Evolutionary conservation across 768 basidiomycete species (phyloP).

Genomic region (Rhodotorula graminis): DNA sequence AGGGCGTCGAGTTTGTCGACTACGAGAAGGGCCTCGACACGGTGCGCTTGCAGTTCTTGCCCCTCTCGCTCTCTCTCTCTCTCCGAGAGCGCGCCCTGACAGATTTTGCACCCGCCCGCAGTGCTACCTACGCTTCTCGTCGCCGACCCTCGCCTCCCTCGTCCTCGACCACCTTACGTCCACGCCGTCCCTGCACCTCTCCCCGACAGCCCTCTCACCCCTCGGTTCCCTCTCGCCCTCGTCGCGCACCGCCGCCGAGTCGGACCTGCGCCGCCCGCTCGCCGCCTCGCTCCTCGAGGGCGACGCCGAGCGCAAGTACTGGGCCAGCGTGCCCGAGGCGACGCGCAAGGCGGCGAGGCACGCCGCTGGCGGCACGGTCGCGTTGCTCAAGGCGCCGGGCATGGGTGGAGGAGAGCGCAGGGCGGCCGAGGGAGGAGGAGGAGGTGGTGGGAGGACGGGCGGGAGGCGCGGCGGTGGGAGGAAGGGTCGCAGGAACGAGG

Average conservation of each 20-base stretch:
- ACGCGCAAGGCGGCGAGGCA: slow-evolving; percentile 19
- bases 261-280: slow-evolving; percentile 21
- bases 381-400: slow-evolving; percentile 16
- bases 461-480: not conserved
- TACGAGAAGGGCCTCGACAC: slow-evolving; percentile 30
- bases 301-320: slow-evolving; percentile 23
- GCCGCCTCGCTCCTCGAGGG: slow-evolving; percentile 3
- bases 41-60: not conserved
- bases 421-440: not conserved
- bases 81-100: not conserved
- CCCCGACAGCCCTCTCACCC: slow-evolving; percentile 4
- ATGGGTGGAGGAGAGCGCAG: not conserved
- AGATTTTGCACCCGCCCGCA: too few species aligned
- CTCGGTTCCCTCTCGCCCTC: not conserved
- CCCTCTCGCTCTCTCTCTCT: too few species aligned
- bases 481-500: not conserved
- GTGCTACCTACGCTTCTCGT: slow-evolving; percentile 33
- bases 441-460: not conserved
- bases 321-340: slow-evolving; percentile 24
- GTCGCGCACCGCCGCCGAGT: not conserved
- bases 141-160: not conserved
- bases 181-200: slow-evolving; percentile 4
- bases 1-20: slow-evolving; percentile 36
- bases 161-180: not conserved
- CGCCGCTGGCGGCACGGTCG: slow-evolving; percentile 15